These are phyloP conservation scores for Calonectria hawksworthii DNA, from an alignment of 2,329 filamentous ascomycete species.

Conservation along the genomic window DNA sequence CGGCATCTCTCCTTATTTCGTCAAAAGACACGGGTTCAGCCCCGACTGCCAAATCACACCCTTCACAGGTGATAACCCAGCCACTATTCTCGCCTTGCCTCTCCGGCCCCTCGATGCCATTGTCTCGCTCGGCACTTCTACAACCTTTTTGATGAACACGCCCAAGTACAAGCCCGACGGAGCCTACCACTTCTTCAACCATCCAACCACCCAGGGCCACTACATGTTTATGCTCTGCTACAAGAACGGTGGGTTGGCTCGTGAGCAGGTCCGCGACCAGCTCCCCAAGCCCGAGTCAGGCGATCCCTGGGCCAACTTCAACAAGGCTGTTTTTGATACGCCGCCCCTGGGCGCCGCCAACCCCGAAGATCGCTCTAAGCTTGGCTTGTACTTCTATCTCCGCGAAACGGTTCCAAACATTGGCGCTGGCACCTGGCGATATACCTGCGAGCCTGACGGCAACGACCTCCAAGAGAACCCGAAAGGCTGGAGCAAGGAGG, in stretches of 20 bases:
- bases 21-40: slow-evolving; percentile 82
- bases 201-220: slow-evolving; percentile 88
- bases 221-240: slow-evolving; percentile 99
- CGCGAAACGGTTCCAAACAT: slow-evolving; percentile 97
- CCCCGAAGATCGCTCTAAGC: slow-evolving; percentile 73
- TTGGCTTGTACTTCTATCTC: slow-evolving; percentile 95
- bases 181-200: slow-evolving; percentile 97
- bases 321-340: slow-evolving; percentile 77
- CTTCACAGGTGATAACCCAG: slow-evolving; percentile 96
- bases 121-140: slow-evolving; percentile 93
- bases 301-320: slow-evolving; percentile 84
- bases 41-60: slow-evolving; percentile 82
- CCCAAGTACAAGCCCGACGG: slow-evolving; percentile 91
- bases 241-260: slow-evolving; percentile 95
- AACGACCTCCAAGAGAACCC: slow-evolving; percentile 59
- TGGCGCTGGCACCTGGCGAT: slow-evolving; percentile 88
- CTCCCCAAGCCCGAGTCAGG: slow-evolving; percentile 69
- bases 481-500: slow-evolving; percentile 62
- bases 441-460: slow-evolving; percentile 71
- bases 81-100: slow-evolving; percentile 92
- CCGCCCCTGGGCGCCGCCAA: slow-evolving; percentile 76
- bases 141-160: slow-evolving; percentile 98
- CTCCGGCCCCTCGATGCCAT: slow-evolving; percentile 91
- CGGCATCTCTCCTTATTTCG: slow-evolving; percentile 82
- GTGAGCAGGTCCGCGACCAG: slow-evolving; percentile 88